A percentile compares a stretch with the other conserved stretches of the same genome.
These are phyloP conservation scores for Ogataea nonfermentans DNA, from an alignment of 805 yeast genomes.

Conservation along the genomic window DNA sequence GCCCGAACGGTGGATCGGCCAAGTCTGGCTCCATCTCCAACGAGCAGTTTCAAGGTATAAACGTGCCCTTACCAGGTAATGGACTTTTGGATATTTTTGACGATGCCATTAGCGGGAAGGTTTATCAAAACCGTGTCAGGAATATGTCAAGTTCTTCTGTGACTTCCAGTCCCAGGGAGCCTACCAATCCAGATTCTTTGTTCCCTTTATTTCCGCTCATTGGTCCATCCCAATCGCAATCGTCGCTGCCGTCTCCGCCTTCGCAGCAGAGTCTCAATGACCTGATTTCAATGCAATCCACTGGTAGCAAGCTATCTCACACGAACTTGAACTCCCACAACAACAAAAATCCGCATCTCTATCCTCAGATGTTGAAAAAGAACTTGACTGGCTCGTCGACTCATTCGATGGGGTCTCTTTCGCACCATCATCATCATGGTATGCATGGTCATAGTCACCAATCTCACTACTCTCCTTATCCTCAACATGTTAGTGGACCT, in stretches of 20 bases:
- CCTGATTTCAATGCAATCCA: conserved; percentile 12
- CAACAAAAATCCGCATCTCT: conserved; percentile 7
- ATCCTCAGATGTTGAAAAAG: conserved; percentile 19
- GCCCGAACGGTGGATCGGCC: neutral
- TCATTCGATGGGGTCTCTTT: conserved; percentile 22
- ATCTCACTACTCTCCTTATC: conserved; percentile 29
- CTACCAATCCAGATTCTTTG: conserved; percentile 29
- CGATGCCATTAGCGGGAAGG: conserved; percentile 11
- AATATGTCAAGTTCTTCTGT: conserved; percentile 18
- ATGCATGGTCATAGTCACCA: conserved; percentile 25
- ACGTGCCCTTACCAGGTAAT: conserved; percentile 28
- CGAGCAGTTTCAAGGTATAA: conserved; percentile 21
- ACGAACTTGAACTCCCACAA: conserved; percentile 25
- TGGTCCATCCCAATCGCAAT: conserved; percentile 30
- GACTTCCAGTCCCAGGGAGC: conserved; percentile 20
- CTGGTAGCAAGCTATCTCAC: conserved; percentile 21
- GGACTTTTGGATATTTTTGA: conserved; percentile 34
- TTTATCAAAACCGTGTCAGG: conserved; percentile 12
- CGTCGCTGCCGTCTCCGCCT: conserved; percentile 18
- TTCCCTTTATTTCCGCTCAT: conserved; percentile 35
- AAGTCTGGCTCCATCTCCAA: conserved; percentile 1
- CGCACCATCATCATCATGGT: conserved; percentile 22
- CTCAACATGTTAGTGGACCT: conserved; percentile 17
- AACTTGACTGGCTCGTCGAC: conserved; percentile 32
- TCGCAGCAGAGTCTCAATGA: conserved; percentile 16